A percentile compares a stretch with the other conserved stretches of the same genome.
Evolutionary conservation across 73 alveolate species (phyloP).

Genomic region (Paramecium pentaurelia): DNA sequence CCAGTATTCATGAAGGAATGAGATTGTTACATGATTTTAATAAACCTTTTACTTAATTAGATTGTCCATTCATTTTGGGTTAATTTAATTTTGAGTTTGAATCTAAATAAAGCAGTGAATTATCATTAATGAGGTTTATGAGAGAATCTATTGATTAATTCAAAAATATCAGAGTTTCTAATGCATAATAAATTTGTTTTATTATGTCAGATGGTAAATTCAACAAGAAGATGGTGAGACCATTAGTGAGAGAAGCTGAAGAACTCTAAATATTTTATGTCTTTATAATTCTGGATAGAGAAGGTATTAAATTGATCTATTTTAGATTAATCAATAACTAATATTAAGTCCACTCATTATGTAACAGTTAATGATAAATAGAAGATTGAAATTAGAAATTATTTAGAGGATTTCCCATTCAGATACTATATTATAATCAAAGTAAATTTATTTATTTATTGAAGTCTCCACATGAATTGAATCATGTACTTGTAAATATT

Average conservation of each 20-base stretch:
- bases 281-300: slow-evolving; percentile 61
- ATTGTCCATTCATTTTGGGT: slow-evolving; percentile 78
- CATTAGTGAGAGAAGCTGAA: slow-evolving; percentile 92
- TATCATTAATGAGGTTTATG: slow-evolving; percentile 84
- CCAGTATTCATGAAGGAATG: slow-evolving; percentile 87
- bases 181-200: slow-evolving; percentile 87
- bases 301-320: neutral
- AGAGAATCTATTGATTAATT: slow-evolving; percentile 73
- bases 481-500: slow-evolving; percentile 49
- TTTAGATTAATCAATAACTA: slow-evolving; percentile 47
- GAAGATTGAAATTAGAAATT: slow-evolving; percentile 82
- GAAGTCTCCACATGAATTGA: slow-evolving; percentile 52
- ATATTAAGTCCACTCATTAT: slow-evolving; percentile 60
- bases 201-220: slow-evolving; percentile 98
- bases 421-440: slow-evolving; percentile 93
- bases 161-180: slow-evolving; percentile 71
- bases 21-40: slow-evolving; percentile 83
- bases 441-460: neutral
- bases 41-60: slow-evolving; percentile 73
- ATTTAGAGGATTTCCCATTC: slow-evolving; percentile 98
- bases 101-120: slow-evolving; percentile 73
- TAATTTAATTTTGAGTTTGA: slow-evolving; percentile 83
- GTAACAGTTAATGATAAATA: neutral
- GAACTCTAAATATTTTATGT: slow-evolving; percentile 78
- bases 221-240: slow-evolving; percentile 94